Evolutionary conservation across 805 yeast species (phyloP).

Genomic region (Candida hispaniensis): DNA sequence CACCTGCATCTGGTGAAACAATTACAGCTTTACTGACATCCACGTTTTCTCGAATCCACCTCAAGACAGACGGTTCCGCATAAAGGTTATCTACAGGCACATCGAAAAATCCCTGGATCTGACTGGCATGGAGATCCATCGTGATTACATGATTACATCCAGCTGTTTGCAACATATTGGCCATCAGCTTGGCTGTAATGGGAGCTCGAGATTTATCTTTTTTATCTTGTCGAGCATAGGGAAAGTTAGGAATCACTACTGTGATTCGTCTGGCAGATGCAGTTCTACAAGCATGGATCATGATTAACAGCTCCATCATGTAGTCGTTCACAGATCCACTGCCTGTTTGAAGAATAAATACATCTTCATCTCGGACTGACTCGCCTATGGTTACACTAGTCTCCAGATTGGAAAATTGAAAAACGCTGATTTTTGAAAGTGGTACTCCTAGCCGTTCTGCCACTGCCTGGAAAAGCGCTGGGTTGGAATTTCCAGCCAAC

Average conservation of each 20-base stretch:
- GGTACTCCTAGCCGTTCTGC: slow-evolving; percentile 55
- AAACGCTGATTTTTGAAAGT: slow-evolving; percentile 66
- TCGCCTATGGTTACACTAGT: slow-evolving; percentile 83
- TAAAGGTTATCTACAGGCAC: slow-evolving; percentile 93
- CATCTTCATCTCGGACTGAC: slow-evolving; percentile 84
- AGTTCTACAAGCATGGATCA: slow-evolving; percentile 90
- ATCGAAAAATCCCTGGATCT: slow-evolving; percentile 91
- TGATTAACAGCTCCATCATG: slow-evolving; percentile 74
- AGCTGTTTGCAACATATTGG: slow-evolving; percentile 82
- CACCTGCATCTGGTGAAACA: slow-evolving; percentile 98
- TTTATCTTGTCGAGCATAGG: slow-evolving; percentile 95
- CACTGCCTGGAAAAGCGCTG: slow-evolving; percentile 65
- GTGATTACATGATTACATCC: slow-evolving; percentile 95
- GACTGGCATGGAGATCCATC: slow-evolving; percentile 95
- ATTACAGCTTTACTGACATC: slow-evolving; percentile 53
- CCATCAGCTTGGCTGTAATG: slow-evolving; percentile 87
- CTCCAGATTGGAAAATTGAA: slow-evolving; percentile 79
- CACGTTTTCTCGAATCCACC: slow-evolving; percentile 62
- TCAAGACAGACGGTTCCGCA: slow-evolving; percentile 84
- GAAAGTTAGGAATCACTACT: slow-evolving; percentile 90
- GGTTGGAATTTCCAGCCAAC: slow-evolving; percentile 72
- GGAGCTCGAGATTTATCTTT: slow-evolving; percentile 96
- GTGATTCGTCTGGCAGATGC: slow-evolving; percentile 93
- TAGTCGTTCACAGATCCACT: slow-evolving; percentile 77
- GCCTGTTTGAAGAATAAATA: slow-evolving; percentile 75